phyloP scores from a whole-genome alignment of 345 rosid genomes.

The Theobroma cacao region DNA sequence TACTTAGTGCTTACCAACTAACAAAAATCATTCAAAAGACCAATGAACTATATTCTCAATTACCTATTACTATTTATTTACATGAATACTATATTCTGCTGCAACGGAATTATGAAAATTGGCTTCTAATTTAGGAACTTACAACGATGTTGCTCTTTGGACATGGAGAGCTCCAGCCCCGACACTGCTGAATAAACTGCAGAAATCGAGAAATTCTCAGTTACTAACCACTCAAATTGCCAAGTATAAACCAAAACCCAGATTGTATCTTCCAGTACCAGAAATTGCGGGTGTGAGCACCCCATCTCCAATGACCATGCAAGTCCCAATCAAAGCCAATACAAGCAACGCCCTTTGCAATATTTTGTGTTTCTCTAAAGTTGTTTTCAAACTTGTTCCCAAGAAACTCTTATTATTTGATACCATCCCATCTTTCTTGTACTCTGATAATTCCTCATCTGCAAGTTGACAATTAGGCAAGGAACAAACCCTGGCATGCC shows the following conservation, averaged over 20 bases:
- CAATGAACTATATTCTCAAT: background rate
- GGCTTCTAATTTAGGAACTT: slow-evolving; percentile 30
- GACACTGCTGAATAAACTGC: slow-evolving; percentile 94
- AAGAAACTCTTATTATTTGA: slow-evolving; percentile 22
- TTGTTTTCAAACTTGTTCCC: slow-evolving; percentile 58
- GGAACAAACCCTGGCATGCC: slow-evolving; percentile 72
- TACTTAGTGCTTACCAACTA: background rate
- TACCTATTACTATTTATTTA: no score
- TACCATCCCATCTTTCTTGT: slow-evolving; percentile 39
- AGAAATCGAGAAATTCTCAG: slow-evolving; percentile 18
- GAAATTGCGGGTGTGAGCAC: slow-evolving; percentile 87
- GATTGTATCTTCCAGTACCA: slow-evolving; percentile 35
- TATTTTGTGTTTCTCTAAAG: slow-evolving; percentile 61
- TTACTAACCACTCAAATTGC: background rate
- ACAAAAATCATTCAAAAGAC: background rate
- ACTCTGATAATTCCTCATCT: slow-evolving; percentile 73
- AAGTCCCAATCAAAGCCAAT: slow-evolving; percentile 80
- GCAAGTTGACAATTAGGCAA: slow-evolving; percentile 82
- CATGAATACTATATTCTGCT: background rate
- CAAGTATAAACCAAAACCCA: background rate
- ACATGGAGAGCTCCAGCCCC: slow-evolving; percentile 75
- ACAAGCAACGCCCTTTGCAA: slow-evolving; percentile 68
- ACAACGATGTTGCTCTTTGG: slow-evolving; percentile 80
- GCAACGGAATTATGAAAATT: background rate
- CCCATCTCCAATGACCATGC: slow-evolving; percentile 97